Evolutionary conservation across 2,329 filamentous ascomycete species (phyloP).

Genomic region (Pestalotiopsis sp.): DNA sequence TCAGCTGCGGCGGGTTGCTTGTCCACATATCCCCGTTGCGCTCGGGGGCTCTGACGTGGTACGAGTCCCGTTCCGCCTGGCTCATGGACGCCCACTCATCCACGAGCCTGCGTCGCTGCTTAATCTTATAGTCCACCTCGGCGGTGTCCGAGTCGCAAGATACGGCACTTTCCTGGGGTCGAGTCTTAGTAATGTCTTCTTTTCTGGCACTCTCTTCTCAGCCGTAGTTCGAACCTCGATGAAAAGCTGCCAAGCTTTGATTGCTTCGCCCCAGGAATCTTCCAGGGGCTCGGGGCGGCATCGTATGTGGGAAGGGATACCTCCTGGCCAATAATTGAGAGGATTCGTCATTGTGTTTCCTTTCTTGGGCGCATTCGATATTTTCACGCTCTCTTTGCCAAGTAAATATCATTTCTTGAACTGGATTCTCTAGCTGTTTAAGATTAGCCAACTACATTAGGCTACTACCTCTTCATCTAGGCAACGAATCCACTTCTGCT

Average conservation of each 20-base stretch:
- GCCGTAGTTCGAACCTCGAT: not conserved
- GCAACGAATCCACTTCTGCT: no score
- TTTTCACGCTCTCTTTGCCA: no score
- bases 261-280: not conserved
- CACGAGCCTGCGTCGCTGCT: not conserved
- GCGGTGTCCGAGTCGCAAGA: not conserved
- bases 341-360: not conserved
- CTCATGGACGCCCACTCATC: not conserved
- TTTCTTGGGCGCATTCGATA: no score
- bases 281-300: not conserved
- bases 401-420: no score
- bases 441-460: no score
- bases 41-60: not conserved
- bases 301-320: not conserved
- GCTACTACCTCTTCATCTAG: no score
- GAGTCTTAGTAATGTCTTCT: not conserved
- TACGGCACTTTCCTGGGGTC: not conserved
- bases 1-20: not conserved
- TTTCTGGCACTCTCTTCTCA: not conserved
- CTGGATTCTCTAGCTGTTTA: no score
- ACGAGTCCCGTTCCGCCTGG: not conserved
- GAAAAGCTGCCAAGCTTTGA: not conserved
- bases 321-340: not conserved
- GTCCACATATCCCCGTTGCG: not conserved
- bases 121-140: not conserved